Conservation (phyloP, 2,329 filamentous ascomycete species). For the Pyrenochaeta sp. region DNA sequence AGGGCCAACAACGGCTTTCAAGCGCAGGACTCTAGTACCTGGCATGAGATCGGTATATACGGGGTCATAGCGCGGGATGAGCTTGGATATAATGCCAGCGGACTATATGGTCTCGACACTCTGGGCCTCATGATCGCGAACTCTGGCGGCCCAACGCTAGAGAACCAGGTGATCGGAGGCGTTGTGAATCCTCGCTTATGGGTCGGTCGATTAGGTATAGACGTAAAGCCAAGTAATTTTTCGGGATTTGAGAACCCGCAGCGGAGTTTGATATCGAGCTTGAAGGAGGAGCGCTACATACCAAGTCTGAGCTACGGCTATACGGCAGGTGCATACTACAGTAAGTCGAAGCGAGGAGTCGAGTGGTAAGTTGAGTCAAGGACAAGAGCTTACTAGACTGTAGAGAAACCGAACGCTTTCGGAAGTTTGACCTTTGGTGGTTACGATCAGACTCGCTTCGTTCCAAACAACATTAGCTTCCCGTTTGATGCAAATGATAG, state of each 20-base stretch:
- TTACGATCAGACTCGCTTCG: slow-evolving; percentile 47
- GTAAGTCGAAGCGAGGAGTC: slow-evolving; percentile 10
- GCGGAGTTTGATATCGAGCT: slow-evolving; percentile 13
- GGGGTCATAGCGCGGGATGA: slow-evolving; percentile 13
- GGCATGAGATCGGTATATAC: slow-evolving; percentile 29
- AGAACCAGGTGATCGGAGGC: slow-evolving; percentile 18
- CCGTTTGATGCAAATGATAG: slow-evolving; percentile 33
- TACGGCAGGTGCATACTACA: slow-evolving; percentile 30
- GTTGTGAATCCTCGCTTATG: slow-evolving; percentile 22
- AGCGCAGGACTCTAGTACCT: slow-evolving; percentile 17
- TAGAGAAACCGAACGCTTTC: slow-evolving; percentile 29
- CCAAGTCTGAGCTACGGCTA: slow-evolving; percentile 29
- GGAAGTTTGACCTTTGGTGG: slow-evolving; percentile 50
- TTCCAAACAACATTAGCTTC: slow-evolving; percentile 28
- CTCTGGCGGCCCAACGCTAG: slow-evolving; percentile 21
- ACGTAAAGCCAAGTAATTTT: slow-evolving; percentile 58
- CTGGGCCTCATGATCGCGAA: slow-evolving; percentile 39
- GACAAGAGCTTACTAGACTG: neutral
- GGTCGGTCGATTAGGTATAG: slow-evolving; percentile 49
- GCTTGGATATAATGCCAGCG: slow-evolving; percentile 22
- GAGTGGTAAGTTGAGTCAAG: neutral
- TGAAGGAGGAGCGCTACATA: slow-evolving; percentile 21
- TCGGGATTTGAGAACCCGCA: slow-evolving; percentile 50
- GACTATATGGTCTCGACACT: slow-evolving; percentile 26
- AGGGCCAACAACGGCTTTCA: slow-evolving; percentile 18